phyloP scores from a whole-genome alignment of 2,329 filamentous ascomycete genomes.

The Venturia effusa region DNA sequence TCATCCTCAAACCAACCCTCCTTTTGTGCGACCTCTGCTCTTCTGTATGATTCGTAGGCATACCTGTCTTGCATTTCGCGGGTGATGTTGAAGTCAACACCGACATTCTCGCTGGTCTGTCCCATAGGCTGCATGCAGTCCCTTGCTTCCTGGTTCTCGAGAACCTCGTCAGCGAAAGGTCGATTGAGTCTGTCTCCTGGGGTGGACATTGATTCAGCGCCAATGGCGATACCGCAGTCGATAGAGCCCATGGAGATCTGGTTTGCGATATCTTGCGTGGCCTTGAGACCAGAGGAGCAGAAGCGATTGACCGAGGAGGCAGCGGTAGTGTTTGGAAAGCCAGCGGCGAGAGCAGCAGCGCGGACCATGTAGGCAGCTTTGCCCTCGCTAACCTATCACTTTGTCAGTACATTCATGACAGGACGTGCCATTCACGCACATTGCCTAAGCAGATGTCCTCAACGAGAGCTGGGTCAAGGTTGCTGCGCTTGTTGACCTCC shows the following conservation, averaged over 20 bases:
- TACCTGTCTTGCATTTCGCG: slow-evolving; percentile 75
- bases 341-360: slow-evolving; percentile 78
- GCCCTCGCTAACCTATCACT: slow-evolving; percentile 59
- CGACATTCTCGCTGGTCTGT: slow-evolving; percentile 94
- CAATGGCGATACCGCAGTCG: slow-evolving; percentile 75
- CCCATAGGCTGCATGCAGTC: slow-evolving; percentile 97
- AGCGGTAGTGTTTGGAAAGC: slow-evolving; percentile 81
- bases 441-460: slow-evolving; percentile 92
- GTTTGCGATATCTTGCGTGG: slow-evolving; percentile 88
- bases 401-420: slow-evolving; percentile 19
- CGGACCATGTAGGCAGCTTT: slow-evolving; percentile 88
- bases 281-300: slow-evolving; percentile 93
- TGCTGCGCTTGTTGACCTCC: slow-evolving; percentile 51
- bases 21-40: slow-evolving; percentile 85
- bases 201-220: slow-evolving; percentile 78
- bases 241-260: slow-evolving; percentile 73
- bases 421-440: slow-evolving; percentile 39
- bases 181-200: slow-evolving; percentile 59
- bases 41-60: slow-evolving; percentile 75
- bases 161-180: slow-evolving; percentile 68
- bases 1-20: slow-evolving; percentile 87
- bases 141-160: slow-evolving; percentile 60
- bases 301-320: slow-evolving; percentile 85
- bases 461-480: slow-evolving; percentile 67
- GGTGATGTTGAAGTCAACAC: slow-evolving; percentile 74